Conservation (phyloP, 2,329 filamentous ascomycete genomes). For the Talaromyces sp. region DNA sequence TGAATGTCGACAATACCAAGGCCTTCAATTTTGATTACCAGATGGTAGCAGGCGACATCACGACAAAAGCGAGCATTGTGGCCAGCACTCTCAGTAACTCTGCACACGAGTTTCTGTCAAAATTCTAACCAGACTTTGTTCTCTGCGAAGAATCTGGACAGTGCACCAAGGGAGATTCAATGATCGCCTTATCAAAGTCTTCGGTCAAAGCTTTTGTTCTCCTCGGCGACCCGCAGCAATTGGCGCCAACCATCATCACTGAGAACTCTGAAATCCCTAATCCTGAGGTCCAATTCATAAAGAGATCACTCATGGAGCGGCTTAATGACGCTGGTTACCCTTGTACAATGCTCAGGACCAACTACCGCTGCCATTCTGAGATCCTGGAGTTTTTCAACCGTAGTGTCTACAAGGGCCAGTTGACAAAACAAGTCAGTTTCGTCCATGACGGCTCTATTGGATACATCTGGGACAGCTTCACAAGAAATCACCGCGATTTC, state of each 20-base stretch:
- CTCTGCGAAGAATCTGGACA: conserved; percentile 14
- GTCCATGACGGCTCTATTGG: neutral
- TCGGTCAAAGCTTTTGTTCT: conserved; percentile 7
- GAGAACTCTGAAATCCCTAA: neutral
- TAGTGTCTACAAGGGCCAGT: neutral
- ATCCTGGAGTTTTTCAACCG: neutral
- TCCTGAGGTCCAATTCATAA: neutral
- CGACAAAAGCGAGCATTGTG: neutral
- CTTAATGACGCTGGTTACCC: neutral
- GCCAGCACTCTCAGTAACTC: neutral
- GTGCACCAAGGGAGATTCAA: conserved; percentile 13
- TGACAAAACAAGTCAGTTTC: neutral
- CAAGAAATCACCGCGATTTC: neutral
- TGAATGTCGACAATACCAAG: neutral
- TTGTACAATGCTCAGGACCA: neutral
- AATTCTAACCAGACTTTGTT: conserved; percentile 10
- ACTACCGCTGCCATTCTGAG: neutral
- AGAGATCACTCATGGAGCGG: neutral
- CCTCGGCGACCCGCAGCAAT: conserved; percentile 12
- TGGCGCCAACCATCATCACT: conserved; percentile 11
- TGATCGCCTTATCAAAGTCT: conserved; percentile 11
- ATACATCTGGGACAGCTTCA: neutral
- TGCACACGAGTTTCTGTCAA: neutral
- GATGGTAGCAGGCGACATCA: neutral
- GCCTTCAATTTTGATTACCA: neutral